Conservation (phyloP, 2,329 filamentous ascomycete genomes). For the Penicillium sp. region DNA sequence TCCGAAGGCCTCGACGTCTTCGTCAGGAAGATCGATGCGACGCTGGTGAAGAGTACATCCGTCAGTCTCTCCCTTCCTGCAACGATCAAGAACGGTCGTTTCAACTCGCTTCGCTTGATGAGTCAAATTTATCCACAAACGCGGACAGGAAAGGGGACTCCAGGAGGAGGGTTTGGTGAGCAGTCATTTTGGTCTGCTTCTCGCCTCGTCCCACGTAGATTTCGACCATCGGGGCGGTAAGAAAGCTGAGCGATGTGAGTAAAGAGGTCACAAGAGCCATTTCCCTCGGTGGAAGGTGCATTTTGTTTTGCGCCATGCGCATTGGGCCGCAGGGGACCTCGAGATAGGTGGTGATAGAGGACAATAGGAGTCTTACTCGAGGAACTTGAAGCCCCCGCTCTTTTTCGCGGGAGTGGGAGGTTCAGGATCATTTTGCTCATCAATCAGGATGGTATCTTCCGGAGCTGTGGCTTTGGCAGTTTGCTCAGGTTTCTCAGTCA, state of each 20-base stretch:
- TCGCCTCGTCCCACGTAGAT: slow-evolving; percentile 67
- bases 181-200: slow-evolving; percentile 66
- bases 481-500: background rate
- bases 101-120: slow-evolving; percentile 62
- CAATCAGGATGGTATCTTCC: slow-evolving; percentile 28
- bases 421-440: slow-evolving; percentile 26
- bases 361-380: slow-evolving; percentile 32
- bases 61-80: background rate
- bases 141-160: slow-evolving; percentile 76
- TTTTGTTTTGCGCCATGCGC: background rate
- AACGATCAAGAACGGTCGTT: background rate
- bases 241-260: slow-evolving; percentile 49
- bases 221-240: slow-evolving; percentile 71
- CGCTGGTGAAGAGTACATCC: slow-evolving; percentile 52
- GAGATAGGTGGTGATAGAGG: background rate
- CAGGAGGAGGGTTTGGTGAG: slow-evolving; percentile 75
- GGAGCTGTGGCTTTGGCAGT: slow-evolving; percentile 9
- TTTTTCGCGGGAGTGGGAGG: slow-evolving; percentile 24
- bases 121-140: slow-evolving; percentile 63
- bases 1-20: slow-evolving; percentile 73
- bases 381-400: slow-evolving; percentile 31
- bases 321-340: background rate
- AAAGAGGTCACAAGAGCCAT: background rate
- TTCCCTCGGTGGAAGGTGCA: background rate
- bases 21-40: slow-evolving; percentile 68